A percentile compares a stretch with the other conserved stretches of the same genome.
Evolutionary conservation across 177 flowering plant genomes (phyloP).

Genomic region (Telopea speciosissima): DNA sequence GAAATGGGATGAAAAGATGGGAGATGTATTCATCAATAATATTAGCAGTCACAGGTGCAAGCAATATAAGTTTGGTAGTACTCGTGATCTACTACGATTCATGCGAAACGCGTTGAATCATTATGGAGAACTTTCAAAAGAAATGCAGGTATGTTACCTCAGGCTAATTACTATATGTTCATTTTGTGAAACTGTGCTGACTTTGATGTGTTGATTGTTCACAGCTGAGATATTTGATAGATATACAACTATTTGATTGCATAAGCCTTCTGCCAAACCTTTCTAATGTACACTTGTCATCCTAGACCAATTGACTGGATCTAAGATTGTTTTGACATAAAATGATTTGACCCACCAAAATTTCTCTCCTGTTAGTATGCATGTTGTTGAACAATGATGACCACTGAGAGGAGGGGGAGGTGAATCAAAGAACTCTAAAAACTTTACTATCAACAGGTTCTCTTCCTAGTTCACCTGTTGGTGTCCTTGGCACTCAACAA

Average conservation of each 20-base stretch:
- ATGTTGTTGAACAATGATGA: too few species aligned
- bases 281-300: background rate
- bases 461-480: too few species aligned
- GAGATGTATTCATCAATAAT: conserved; percentile 49
- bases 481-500: too few species aligned
- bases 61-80: conserved; percentile 72
- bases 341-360: background rate
- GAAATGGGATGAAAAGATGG: conserved; percentile 85
- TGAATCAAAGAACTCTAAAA: too few species aligned
- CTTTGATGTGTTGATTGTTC: too few species aligned
- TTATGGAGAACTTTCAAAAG: conserved; percentile 78
- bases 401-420: too few species aligned
- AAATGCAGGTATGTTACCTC: conserved; percentile 55
- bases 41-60: conserved; percentile 69
- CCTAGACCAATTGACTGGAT: background rate
- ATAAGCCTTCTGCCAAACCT: background rate
- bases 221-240: too few species aligned
- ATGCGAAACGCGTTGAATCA: conserved; percentile 86
- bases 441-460: too few species aligned
- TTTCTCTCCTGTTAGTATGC: too few species aligned
- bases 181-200: too few species aligned
- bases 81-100: conserved; percentile 75
- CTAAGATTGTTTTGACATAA: background rate
- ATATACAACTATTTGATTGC: too few species aligned
- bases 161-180: background rate